Evolutionary conservation across 768 basidiomycete genomes (phyloP).

Genomic region (Heimioporus sp.): DNA sequence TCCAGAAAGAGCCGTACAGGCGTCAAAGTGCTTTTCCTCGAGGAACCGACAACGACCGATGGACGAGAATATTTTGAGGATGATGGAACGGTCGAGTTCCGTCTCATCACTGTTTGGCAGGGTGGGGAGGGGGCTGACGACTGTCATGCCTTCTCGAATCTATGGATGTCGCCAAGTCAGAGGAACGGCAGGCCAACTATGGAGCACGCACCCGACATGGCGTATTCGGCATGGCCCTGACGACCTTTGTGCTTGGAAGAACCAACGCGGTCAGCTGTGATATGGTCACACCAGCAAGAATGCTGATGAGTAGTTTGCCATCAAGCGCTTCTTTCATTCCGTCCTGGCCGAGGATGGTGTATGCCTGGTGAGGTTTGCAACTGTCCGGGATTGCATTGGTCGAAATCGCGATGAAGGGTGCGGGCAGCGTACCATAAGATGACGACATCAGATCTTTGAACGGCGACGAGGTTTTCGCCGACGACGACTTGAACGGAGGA

Average conservation of each 20-base stretch:
- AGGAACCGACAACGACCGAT: constrained; percentile 95
- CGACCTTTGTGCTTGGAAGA: constrained; percentile 71
- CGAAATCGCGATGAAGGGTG: background rate
- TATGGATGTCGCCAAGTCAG: constrained; percentile 28
- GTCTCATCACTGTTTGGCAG: constrained; percentile 37
- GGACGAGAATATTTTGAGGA: constrained; percentile 93
- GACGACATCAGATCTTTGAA: constrained; percentile 75
- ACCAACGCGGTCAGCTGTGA: constrained; percentile 77
- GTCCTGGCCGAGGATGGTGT: constrained; percentile 63
- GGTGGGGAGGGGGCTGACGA: constrained; percentile 71
- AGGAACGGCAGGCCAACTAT: background rate
- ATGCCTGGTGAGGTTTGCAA: constrained; percentile 91
- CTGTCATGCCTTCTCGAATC: constrained; percentile 99
- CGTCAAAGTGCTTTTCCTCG: constrained; percentile 98
- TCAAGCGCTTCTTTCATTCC: constrained; percentile 84
- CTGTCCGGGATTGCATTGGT: constrained; percentile 38
- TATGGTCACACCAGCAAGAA: constrained; percentile 95
- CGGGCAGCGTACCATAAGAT: constrained; percentile 70
- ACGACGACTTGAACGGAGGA: constrained; percentile 66
- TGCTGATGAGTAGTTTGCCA: constrained; percentile 92
- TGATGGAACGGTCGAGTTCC: constrained; percentile 67
- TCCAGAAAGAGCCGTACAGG: constrained; percentile 93
- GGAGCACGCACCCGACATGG: constrained; percentile 77
- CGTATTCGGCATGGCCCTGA: constrained; percentile 98
- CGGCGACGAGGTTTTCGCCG: constrained; percentile 71